These are phyloP conservation scores for Polychytrium aggregatum DNA, from an alignment of 192 early-diverging fungal species.

Conservation along the genomic window DNA sequence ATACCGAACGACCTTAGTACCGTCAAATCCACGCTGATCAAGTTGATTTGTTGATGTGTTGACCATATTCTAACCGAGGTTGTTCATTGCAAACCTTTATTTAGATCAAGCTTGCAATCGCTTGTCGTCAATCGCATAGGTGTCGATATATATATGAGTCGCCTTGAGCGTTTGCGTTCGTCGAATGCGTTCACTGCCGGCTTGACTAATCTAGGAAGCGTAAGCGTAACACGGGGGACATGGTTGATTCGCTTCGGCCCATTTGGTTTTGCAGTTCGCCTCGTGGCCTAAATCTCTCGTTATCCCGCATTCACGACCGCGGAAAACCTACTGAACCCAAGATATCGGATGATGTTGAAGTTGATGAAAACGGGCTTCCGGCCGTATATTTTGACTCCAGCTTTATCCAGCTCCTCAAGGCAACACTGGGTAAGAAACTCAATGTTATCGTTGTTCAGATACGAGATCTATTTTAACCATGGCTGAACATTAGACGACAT, in stretches of 20 bases:
- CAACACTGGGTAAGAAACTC: conserved; percentile 66
- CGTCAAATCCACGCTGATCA: too few relatives aligned
- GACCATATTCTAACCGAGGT: too few relatives aligned
- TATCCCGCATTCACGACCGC: too few relatives aligned
- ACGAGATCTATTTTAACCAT: neutral
- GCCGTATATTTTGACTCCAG: conserved; percentile 69
- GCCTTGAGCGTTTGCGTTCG: conserved; percentile 76
- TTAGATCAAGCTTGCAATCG: conserved; percentile 61
- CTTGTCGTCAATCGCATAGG: conserved; percentile 81
- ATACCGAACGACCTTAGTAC: too few relatives aligned
- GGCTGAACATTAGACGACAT: neutral
- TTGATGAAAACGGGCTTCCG: conserved; percentile 48
- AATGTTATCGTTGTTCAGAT: neutral
- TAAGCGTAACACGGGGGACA: too few relatives aligned
- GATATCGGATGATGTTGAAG: conserved; percentile 48
- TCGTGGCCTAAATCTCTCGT: too few relatives aligned
- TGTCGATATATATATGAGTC: conserved; percentile 70
- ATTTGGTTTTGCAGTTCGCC: too few relatives aligned
- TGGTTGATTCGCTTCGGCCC: too few relatives aligned
- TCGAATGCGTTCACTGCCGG: conserved; percentile 63
- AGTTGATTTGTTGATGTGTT: neutral
- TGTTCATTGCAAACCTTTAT: too few relatives aligned
- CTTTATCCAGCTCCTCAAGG: conserved; percentile 79
- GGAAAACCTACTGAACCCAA: too few relatives aligned
- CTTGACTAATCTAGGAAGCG: too few relatives aligned